These are phyloP conservation scores for Annulohypoxylon maeteangense DNA, from an alignment of 495 filamentous ascomycete species.

Conservation along the genomic window DNA sequence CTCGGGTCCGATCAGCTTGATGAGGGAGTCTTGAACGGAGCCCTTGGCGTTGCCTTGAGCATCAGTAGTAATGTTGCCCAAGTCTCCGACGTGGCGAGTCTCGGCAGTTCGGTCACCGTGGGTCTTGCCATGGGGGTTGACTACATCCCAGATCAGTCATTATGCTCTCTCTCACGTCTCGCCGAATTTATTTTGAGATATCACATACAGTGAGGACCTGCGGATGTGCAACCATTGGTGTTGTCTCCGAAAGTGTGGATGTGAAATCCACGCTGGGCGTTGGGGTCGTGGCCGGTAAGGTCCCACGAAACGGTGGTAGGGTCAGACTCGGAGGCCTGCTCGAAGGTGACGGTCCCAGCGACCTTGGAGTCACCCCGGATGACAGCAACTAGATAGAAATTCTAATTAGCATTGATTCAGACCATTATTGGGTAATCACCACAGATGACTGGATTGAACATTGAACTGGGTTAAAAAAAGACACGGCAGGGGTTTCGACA, in stretches of 20 bases:
- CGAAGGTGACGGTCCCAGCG: slow-evolving; percentile 91
- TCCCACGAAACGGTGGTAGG: slow-evolving; percentile 91
- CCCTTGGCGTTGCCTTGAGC: slow-evolving; percentile 87
- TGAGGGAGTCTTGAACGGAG: slow-evolving; percentile 74
- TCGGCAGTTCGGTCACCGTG: slow-evolving; percentile 88
- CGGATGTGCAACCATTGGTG: slow-evolving; percentile 99
- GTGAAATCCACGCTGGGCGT: slow-evolving; percentile 96
- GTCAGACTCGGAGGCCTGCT: slow-evolving; percentile 82
- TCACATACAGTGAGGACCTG: slow-evolving; percentile 91
- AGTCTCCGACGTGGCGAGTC: slow-evolving; percentile 92
- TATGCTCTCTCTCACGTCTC: background rate
- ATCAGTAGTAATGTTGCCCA: slow-evolving; percentile 97
- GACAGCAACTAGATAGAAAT: slow-evolving; percentile 76
- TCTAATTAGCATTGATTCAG: slow-evolving; percentile 48
- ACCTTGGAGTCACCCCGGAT: slow-evolving; percentile 97
- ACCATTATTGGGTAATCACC: background rate
- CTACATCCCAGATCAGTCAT: slow-evolving; percentile 56
- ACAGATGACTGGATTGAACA: slow-evolving; percentile 12
- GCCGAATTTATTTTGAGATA: background rate
- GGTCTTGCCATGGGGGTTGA: slow-evolving; percentile 92
- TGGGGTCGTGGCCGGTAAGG: slow-evolving; percentile 91
- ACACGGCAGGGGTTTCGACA: slow-evolving; percentile 31
- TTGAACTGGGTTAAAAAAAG: slow-evolving; percentile 26
- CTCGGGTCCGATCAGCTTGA: slow-evolving; percentile 95
- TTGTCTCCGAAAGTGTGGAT: slow-evolving; percentile 99